Evolutionary conservation across 192 early-diverging fungal genomes (phyloP).

Genomic region (Mortierella antarctica): DNA sequence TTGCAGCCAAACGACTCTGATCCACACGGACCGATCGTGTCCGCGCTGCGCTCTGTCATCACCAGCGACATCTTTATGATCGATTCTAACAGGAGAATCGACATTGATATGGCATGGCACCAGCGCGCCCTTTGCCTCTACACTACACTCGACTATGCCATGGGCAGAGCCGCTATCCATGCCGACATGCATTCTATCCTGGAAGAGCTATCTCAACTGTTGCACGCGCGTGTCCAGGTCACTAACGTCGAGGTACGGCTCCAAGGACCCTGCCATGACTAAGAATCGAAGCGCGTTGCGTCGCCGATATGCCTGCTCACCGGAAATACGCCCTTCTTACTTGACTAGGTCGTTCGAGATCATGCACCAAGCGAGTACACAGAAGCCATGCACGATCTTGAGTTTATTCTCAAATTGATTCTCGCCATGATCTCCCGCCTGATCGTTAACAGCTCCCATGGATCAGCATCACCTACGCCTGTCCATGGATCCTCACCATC

Average conservation of each 20-base stretch:
- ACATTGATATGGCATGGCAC: constrained; percentile 54
- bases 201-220: constrained; percentile 36
- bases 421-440: constrained; percentile 50
- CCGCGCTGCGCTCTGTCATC: constrained; percentile 36
- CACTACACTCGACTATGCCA: constrained; percentile 53
- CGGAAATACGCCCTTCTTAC: not conserved
- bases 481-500: not conserved
- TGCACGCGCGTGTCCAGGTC: constrained; percentile 27
- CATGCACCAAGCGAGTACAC: constrained; percentile 30
- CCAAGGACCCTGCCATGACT: not conserved
- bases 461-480: not conserved
- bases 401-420: constrained; percentile 51
- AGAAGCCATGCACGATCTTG: constrained; percentile 42
- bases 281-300: not conserved
- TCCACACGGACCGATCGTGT: constrained; percentile 33
- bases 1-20: constrained; percentile 34
- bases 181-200: constrained; percentile 39
- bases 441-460: constrained; percentile 16
- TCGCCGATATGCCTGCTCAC: not conserved
- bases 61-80: constrained; percentile 25
- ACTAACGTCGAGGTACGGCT: constrained; percentile 36
- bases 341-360: constrained; percentile 19
- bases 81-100: constrained; percentile 4
- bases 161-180: constrained; percentile 49
- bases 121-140: constrained; percentile 59